Conservation (phyloP, 2,329 filamentous ascomycete species). For the Aureobasidium lini region DNA sequence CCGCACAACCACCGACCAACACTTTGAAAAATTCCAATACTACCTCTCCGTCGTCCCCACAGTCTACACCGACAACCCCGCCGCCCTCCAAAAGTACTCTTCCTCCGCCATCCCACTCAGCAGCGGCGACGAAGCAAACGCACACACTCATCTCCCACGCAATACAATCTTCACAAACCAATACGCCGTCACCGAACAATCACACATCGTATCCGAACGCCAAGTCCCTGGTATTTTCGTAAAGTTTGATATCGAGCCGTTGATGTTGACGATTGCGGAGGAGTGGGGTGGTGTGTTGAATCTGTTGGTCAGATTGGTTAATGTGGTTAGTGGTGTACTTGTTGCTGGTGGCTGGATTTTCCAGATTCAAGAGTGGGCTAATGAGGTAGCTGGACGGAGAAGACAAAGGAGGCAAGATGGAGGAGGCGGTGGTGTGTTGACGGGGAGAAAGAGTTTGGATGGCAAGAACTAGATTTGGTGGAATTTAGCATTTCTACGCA, state of each 20-base stretch:
- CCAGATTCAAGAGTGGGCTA: conserved; percentile 70
- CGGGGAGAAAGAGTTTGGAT: conserved; percentile 27
- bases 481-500: too few relatives aligned
- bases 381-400: conserved; percentile 41
- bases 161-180: conserved; percentile 86
- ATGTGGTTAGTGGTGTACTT: conserved; percentile 82
- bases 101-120: conserved; percentile 32
- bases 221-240: conserved; percentile 86
- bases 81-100: conserved; percentile 40
- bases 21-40: conserved; percentile 98
- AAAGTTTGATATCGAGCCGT: conserved; percentile 98
- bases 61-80: conserved; percentile 59
- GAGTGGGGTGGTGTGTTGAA: conserved; percentile 65
- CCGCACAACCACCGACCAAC: conserved; percentile 60
- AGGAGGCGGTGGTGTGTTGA: conserved; percentile 42
- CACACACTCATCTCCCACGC: conserved; percentile 29
- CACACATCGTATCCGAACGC: conserved; percentile 58
- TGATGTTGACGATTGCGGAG: conserved; percentile 79
- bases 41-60: conserved; percentile 93
- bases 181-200: conserved; percentile 93
- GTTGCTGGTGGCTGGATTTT: conserved; percentile 93
- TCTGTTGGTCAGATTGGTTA: conserved; percentile 76
- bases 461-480: background rate
- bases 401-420: conserved; percentile 31
- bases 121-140: conserved; percentile 27